Evolutionary conservation across 2,329 filamentous ascomycete genomes (phyloP).

Genomic region (Microcyclospora pomicola): DNA sequence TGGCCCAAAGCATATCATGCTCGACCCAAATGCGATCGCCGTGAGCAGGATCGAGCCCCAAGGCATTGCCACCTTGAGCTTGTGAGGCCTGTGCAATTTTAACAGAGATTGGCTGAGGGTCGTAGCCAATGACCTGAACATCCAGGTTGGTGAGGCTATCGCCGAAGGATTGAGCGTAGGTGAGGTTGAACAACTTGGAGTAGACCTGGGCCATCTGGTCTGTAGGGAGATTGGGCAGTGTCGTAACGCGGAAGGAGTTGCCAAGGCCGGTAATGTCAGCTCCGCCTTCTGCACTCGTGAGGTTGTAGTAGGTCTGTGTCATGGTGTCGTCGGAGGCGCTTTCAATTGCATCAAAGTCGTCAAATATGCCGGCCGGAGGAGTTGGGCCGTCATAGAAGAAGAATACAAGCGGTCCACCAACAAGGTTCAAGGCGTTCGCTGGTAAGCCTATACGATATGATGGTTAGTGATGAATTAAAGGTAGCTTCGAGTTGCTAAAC

Average conservation of each 20-base stretch:
- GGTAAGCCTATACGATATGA: slow-evolving; percentile 7
- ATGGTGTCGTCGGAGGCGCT: slow-evolving; percentile 2
- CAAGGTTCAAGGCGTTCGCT: slow-evolving; percentile 12
- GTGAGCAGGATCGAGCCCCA: slow-evolving; percentile 7
- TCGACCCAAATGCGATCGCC: slow-evolving; percentile 11
- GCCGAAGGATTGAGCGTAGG: background rate
- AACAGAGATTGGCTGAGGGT: slow-evolving; percentile 8
- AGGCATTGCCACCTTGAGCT: slow-evolving; percentile 8
- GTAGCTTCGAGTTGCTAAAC: slow-evolving; percentile 9
- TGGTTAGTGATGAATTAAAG: slow-evolving; percentile 6
- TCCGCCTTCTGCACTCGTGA: slow-evolving; percentile 8
- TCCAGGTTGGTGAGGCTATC: background rate
- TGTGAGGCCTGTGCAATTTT: slow-evolving; percentile 7
- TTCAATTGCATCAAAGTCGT: slow-evolving; percentile 35
- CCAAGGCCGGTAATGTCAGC: slow-evolving; percentile 8
- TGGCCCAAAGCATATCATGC: slow-evolving; percentile 9
- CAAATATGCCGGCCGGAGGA: slow-evolving; percentile 41
- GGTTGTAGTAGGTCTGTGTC: slow-evolving; percentile 5
- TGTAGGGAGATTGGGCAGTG: slow-evolving; percentile 8
- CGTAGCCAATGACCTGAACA: slow-evolving; percentile 9
- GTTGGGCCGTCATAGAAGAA: slow-evolving; percentile 46
- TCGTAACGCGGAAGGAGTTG: slow-evolving; percentile 10
- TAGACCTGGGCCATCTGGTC: slow-evolving; percentile 4
- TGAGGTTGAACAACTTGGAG: background rate
- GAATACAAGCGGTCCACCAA: slow-evolving; percentile 38